Evolutionary conservation across 2,329 filamentous ascomycete species (phyloP), one percentile per base, ranked within the genome.

Genomic region (Setomelanomma holmii): DNA sequence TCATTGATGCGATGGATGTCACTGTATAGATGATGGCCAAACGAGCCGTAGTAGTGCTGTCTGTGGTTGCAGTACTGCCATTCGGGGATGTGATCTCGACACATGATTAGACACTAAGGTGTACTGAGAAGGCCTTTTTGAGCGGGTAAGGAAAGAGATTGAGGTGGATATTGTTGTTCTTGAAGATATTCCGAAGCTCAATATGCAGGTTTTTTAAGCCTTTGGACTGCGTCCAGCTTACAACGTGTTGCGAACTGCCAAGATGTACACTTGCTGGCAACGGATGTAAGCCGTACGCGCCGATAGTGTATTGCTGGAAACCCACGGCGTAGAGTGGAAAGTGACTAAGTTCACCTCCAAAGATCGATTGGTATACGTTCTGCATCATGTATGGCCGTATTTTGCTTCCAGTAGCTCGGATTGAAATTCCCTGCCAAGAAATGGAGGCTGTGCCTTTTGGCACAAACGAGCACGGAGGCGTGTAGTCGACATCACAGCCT

Each of bases 1-100:
- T 57, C 40, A 24, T 55, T 57, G 30, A 57, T 55, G 1, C 14
- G 24, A 33, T 57, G 19, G 1, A 57, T 34, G 7, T 39, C 35
- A 10, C 20, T 41, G n/a, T 35, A 44, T 1, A 53, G 30, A 17
- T 53, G 27, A 16, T 33, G 38, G 11, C 52, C 52, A 1, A 35
- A 41, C 7, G 16, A 21, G 41, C 27, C 45, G 10, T 50, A 46
- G 19, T 45, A 38, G 45, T 56, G 50, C 4, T 55, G 24, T n/a
- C 20, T 21, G 35, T 58, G 52, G 27, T 30, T 27, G n/a, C 52
- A 58, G 12, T 17, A 34, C 16, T 30, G 24, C 39, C 45, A 58
- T n/a, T 49, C 40, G 10, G 19, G 36, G 14, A 55, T 21, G n/a
- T 41, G 47, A 20, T 58, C 55, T 11, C 30, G 35, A 20, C 48